Conservation (phyloP, 1,139 yeast species). For the Blastobotrys capitulatus region DNA sequence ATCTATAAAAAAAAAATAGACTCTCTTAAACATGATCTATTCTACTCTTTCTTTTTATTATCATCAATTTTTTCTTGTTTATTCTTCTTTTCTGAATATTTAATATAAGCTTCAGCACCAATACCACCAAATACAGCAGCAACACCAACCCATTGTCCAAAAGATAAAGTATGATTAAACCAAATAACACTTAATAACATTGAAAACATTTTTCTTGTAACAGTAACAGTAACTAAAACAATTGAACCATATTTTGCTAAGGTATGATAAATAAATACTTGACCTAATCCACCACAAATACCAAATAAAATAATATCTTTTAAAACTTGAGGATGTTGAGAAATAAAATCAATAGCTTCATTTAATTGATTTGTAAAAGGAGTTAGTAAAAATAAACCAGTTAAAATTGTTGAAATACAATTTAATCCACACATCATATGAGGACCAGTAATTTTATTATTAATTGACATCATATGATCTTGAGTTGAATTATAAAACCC, state of each 20-base stretch:
- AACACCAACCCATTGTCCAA: conserved; percentile 75
- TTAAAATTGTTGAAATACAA: conserved; percentile 43
- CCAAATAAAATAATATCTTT: conserved; percentile 63
- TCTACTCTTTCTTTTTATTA: not conserved
- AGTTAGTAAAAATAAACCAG: conserved; percentile 38
- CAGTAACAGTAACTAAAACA: conserved; percentile 84
- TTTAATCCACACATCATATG: conserved; percentile 84
- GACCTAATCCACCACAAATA: conserved; percentile 84
- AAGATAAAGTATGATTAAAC: conserved; percentile 67
- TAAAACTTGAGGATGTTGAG: conserved; percentile 46
- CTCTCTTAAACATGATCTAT: not conserved
- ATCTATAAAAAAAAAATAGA: not conserved
- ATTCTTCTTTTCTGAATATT: conserved; percentile 24
- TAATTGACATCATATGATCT: conserved; percentile 64
- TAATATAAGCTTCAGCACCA: conserved; percentile 56
- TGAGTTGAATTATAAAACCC: conserved; percentile 93
- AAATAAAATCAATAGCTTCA: conserved; percentile 46
- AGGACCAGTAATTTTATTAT: conserved; percentile 59
- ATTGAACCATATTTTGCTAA: conserved; percentile 80
- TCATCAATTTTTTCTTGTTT: not conserved
- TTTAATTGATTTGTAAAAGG: conserved; percentile 44
- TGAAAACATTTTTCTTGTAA: conserved; percentile 91
- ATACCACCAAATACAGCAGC: conserved; percentile 77
- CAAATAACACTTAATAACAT: conserved; percentile 84
- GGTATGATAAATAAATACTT: conserved; percentile 81